Evolutionary conservation across 306 rosid genomes (phyloP).

Genomic region (Pterocarpus santalinus): DNA sequence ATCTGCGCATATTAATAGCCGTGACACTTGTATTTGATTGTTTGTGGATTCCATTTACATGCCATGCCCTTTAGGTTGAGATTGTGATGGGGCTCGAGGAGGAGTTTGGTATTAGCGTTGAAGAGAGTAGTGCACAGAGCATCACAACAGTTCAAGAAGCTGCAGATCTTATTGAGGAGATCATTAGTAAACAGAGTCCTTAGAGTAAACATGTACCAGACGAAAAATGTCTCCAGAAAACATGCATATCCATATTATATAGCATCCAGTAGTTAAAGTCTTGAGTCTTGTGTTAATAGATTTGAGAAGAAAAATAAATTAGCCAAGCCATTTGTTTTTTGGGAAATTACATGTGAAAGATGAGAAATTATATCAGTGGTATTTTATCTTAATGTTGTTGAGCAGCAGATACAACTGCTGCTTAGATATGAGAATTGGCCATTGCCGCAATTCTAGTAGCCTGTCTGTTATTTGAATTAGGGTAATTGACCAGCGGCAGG

Average conservation of each 20-base stretch:
- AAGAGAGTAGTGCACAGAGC: conserved; percentile 81
- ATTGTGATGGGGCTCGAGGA: conserved; percentile 93
- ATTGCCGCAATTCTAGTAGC: too few species aligned
- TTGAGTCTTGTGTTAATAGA: too few species aligned
- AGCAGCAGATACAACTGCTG: too few species aligned
- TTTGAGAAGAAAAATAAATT: too few species aligned
- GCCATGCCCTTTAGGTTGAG: conserved; percentile 65
- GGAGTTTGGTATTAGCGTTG: conserved; percentile 78
- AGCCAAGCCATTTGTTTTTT: too few species aligned
- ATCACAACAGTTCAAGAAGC: conserved; percentile 85
- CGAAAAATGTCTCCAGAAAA: not conserved
- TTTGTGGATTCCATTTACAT: conserved; percentile 36
- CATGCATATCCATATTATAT: conserved; percentile 6
- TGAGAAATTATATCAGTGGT: too few species aligned
- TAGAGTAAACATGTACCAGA: conserved; percentile 37
- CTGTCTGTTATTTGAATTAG: too few species aligned
- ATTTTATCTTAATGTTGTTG: too few species aligned
- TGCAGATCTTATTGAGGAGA: conserved; percentile 74
- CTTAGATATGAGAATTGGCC: too few species aligned
- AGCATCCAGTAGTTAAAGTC: conserved; percentile 2
- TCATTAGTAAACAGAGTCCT: conserved; percentile 58
- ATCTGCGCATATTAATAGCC: conserved; percentile 6
- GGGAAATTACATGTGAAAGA: too few species aligned
- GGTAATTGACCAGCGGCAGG: too few species aligned
- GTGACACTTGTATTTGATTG: not conserved